Conservation (phyloP, 441 rosid genomes). For the Viola pubescens region DNA sequence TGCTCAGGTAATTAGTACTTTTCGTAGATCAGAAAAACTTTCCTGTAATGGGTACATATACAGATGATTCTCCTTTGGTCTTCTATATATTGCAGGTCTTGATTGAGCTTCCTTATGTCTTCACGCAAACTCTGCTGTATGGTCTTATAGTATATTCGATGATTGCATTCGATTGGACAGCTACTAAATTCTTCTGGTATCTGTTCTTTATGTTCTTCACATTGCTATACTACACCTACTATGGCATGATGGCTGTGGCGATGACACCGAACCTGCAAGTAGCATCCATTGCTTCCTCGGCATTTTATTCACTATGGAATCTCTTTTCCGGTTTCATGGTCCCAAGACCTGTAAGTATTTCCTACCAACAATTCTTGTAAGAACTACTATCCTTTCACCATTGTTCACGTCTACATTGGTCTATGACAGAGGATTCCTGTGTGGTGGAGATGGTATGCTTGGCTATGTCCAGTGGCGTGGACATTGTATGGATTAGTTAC, state of each 20-base stretch:
- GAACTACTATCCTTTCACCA: background rate
- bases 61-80: background rate
- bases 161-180: conserved; percentile 64
- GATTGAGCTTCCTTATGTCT: conserved; percentile 55
- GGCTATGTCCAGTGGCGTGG: conserved; percentile 38
- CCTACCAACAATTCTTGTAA: background rate
- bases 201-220: conserved; percentile 63
- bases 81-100: conserved; percentile 28
- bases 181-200: conserved; percentile 62
- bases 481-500: conserved; percentile 34
- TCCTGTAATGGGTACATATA: too few species aligned
- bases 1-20: conserved; percentile 23
- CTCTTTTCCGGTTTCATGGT: conserved; percentile 58
- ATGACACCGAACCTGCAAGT: conserved; percentile 55
- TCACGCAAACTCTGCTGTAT: conserved; percentile 43
- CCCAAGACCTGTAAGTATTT: conserved; percentile 44
- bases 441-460: conserved; percentile 54
- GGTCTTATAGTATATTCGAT: conserved; percentile 58
- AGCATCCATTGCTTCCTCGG: conserved; percentile 40
- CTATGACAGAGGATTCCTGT: conserved; percentile 32
- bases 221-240: conserved; percentile 61
- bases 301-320: conserved; percentile 53
- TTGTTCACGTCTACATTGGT: background rate
- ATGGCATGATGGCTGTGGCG: conserved; percentile 68
- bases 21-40: too few species aligned